Evolutionary conservation across 23 red algal genomes (phyloP).

Genomic region (Gracilaria domingensis): DNA sequence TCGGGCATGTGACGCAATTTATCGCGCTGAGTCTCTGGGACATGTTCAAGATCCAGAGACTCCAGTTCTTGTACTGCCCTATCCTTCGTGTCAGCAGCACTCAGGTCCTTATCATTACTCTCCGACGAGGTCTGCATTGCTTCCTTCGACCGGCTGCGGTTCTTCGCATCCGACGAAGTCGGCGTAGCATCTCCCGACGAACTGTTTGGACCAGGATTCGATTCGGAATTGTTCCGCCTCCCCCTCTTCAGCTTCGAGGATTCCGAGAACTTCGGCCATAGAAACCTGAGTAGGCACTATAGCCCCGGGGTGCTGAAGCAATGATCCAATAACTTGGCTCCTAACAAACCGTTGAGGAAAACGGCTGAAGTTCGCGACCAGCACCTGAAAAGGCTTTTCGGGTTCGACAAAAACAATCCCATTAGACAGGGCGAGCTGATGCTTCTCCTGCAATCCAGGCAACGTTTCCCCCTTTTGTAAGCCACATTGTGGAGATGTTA

Average conservation of each 20-base stretch:
- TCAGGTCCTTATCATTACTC: no score
- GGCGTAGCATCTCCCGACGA: no score
- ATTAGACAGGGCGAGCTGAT: neutral
- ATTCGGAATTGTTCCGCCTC: neutral
- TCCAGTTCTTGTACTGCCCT: no score
- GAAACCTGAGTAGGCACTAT: neutral
- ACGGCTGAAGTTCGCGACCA: constrained; percentile 26
- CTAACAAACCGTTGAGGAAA: neutral
- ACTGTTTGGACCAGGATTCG: no score
- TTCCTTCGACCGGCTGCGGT: no score
- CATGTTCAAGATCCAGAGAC: neutral
- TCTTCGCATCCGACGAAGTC: no score
- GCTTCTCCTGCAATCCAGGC: neutral
- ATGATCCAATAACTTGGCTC: neutral
- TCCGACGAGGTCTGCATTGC: neutral
- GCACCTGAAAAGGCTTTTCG: neutral
- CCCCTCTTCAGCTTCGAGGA: neutral
- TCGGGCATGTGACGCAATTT: neutral
- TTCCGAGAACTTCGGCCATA: constrained; percentile 10
- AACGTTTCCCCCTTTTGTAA: neutral
- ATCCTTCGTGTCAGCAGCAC: no score
- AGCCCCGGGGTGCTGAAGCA: constrained; percentile 19
- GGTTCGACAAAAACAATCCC: constrained; percentile 12
- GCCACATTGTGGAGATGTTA: neutral
- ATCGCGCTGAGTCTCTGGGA: neutral